Evolutionary conservation across 2,329 filamentous ascomycete genomes (phyloP), one percentile per base, ranked within the genome.

Genomic region (Myotisia sp.): DNA sequence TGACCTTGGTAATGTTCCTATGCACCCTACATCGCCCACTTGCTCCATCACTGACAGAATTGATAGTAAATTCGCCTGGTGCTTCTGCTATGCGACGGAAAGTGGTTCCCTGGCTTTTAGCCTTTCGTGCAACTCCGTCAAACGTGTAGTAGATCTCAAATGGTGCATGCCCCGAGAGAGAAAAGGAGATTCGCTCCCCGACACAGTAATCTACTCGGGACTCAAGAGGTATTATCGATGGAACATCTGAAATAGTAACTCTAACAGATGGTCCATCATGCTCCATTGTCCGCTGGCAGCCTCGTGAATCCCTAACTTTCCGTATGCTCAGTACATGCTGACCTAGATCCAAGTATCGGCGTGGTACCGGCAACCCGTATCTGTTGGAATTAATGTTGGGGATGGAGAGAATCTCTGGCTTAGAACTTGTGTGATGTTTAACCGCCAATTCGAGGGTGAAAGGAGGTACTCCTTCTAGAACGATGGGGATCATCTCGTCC

Each of bases 121-220:
- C 90, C 54, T 83, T 87, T 59, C 81, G 77, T 37, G 74, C 65
- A 26, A 71, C 70, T 36, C 77, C 79, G 46, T 86, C 76, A 59
- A 98, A 98, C 7, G 74, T 80, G 62, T 98, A 98, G 55, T 78
- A 79, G 28, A 98, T 79, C 28, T 87, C 83, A 56, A 98, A 98
- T 0, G 92, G 92, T 12, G 85, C 77, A 36, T 82, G 81, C 28
- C 90, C 92, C 1, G 84, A 83, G 4, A 98, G 73, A 0, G 83
- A 85, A 60, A 93, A 98, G 3, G 82, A 80, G 44, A 98, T 79
- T 35, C 86, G 79, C 56, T 98, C 90, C 44, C 92, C 90, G 7
- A 98, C 86, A 56, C 90, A 98, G 60, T 87, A 94, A 60, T 98
- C 83, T 10, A 69, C 69, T 40, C 81, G 76, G 16, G 80, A 76